Base-by-base conservation (phyloP, 306 rosid genomes). In the Macrotyloma uniflorum region DNA sequence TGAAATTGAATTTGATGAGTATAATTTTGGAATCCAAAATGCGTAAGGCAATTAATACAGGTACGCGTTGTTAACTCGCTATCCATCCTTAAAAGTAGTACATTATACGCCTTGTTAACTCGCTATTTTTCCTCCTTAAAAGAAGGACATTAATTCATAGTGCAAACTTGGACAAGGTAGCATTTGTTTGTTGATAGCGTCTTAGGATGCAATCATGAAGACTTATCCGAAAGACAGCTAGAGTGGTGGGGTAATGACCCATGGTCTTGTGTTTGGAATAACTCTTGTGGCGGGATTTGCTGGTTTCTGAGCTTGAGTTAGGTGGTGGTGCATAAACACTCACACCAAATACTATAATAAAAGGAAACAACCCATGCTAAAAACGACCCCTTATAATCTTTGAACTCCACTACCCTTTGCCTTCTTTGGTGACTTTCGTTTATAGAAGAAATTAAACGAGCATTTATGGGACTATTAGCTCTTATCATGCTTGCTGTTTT, bases 361-460 rank as follows among this genome's bases (percentile, higher is more conserved):
- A 58, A 8, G 88, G 83, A 62, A 49, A n/a, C 57, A 86, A 51
- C 90, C 91, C 90, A 87, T 87, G 88, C 87, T 84, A 76, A 78
- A n/a, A 83, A 79, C 64, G 70, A 77, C 75, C 71, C 55, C 22
- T 40, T 55, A 50, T 69, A 76, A 70, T 75, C 23, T 67, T 84
- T 78, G 79, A 66, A 88, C 85, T 66, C 89, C 83, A 86, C 68
- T 46, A 55, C 5, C 23, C 78, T 13, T 54, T 63, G 46, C 72
- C 67, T 59, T 87, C 57, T 19, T 40, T 72, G 59, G 53, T 66
- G 5, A 11, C 10, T 77, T 53, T 28, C 15, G 15, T 67, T 76
- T 71, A 36, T 23, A 24, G 23, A 24, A 28, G 36, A 10, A 8
- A 46, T 6, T 23, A 43, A 67, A 30, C 28, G 35, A 55, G 46